These are phyloP conservation scores for Closterium sp. DNA, from an alignment of 139 green algal species.

Conservation along the genomic window DNA sequence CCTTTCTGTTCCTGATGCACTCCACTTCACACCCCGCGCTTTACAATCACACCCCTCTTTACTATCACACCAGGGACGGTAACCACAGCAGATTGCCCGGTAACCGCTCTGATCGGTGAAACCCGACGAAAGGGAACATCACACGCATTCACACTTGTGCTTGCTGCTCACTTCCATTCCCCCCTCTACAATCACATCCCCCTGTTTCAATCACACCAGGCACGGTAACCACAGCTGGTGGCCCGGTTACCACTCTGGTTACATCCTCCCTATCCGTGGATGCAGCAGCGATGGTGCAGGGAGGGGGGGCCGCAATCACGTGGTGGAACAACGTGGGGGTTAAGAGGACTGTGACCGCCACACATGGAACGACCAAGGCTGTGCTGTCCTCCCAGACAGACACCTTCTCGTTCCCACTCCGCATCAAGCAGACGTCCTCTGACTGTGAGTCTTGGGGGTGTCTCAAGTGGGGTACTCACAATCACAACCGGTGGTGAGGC, in stretches of 20 bases:
- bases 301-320: neutral
- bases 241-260: neutral
- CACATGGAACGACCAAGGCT: neutral
- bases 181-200: neutral
- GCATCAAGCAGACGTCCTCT: neutral
- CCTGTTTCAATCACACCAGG: neutral
- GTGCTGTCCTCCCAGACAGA: neutral
- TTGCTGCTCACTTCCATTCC: neutral
- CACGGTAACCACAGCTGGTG: neutral
- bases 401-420: neutral
- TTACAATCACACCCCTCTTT: no score
- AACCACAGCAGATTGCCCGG: no score
- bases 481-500: no score
- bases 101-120: no score
- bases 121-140: no score
- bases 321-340: neutral
- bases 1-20: no score
- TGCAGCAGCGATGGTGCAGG: neutral
- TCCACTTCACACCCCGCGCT: no score
- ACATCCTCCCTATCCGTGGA: neutral
- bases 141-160: no score
- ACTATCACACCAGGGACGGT: no score
- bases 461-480: neutral
- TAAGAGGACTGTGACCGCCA: neutral
- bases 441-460: neutral